These are phyloP conservation scores for Pyropia haitanensis DNA, from an alignment of 23 red algal genomes.

Conservation along the genomic window DNA sequence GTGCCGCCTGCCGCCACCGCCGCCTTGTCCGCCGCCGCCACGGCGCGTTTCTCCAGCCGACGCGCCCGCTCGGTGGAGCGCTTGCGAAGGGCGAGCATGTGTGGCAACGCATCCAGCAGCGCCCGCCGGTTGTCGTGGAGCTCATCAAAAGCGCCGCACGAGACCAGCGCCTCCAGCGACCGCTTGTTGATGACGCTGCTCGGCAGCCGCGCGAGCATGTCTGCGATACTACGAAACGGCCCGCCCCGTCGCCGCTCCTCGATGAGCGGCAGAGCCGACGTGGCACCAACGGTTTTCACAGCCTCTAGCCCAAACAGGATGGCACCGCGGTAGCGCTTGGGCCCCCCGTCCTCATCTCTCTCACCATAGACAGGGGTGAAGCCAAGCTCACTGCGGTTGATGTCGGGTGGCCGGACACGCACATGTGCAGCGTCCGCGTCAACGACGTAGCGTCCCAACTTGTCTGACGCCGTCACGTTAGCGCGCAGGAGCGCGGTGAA, in stretches of 20 bases:
- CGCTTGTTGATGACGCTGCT: slow-evolving; percentile 68
- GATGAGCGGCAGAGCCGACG: slow-evolving; percentile 42
- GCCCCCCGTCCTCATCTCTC: not conserved
- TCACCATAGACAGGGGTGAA: slow-evolving; percentile 40
- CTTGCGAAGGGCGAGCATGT: slow-evolving; percentile 26
- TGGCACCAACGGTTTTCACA: slow-evolving; percentile 71
- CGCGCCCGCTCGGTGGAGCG: slow-evolving; percentile 30
- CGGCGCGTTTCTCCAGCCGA: slow-evolving; percentile 17
- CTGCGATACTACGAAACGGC: slow-evolving; percentile 50
- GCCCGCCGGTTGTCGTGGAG: slow-evolving; percentile 69
- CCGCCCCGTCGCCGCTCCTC: slow-evolving; percentile 47
- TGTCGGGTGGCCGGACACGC: slow-evolving; percentile 37
- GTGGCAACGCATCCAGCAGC: slow-evolving; percentile 40
- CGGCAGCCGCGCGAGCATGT: slow-evolving; percentile 57
- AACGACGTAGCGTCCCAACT: slow-evolving; percentile 63
- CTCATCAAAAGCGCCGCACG: slow-evolving; percentile 74
- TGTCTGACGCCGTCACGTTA: slow-evolving; percentile 52
- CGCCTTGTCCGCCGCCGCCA: slow-evolving; percentile 14
- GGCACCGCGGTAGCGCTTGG: not conserved
- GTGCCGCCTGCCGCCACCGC: not conserved
- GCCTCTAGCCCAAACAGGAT: slow-evolving; percentile 71
- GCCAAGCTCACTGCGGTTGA: slow-evolving; percentile 51
- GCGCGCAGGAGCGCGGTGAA: slow-evolving; percentile 57
- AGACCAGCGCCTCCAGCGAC: slow-evolving; percentile 50
- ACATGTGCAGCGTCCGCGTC: slow-evolving; percentile 34